A percentile compares a stretch with the other conserved stretches of the same genome.
Conservation (phyloP, 2,329 filamentous ascomycete species). For the Botrytis fabae region DNA sequence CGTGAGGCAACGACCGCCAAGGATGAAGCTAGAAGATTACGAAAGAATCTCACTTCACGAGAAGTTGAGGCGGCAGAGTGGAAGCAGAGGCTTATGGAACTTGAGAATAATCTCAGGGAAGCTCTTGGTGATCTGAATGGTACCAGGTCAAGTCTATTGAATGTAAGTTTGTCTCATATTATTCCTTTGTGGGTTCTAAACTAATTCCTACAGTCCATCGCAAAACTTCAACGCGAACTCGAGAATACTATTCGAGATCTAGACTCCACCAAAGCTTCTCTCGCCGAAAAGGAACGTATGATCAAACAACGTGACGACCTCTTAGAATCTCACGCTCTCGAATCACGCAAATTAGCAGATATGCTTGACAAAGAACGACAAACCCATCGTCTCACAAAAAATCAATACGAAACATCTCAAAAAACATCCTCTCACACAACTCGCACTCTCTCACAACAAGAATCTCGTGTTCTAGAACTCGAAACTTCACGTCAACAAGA, state of each 20-base stretch:
- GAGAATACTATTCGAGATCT: conserved; percentile 82
- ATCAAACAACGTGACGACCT: conserved; percentile 87
- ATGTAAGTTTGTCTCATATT: conserved; percentile 50
- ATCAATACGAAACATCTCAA: conserved; percentile 84
- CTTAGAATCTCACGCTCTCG: conserved; percentile 84
- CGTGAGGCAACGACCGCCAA: conserved; percentile 77
- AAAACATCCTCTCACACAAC: conserved; percentile 84
- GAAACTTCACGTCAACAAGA: conserved; percentile 78
- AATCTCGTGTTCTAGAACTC: conserved; percentile 80
- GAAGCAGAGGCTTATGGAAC: conserved; percentile 86
- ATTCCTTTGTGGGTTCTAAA: conserved; percentile 27
- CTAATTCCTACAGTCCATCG: conserved; percentile 63
- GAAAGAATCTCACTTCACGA: conserved; percentile 77
- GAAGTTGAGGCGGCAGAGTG: conserved; percentile 88
- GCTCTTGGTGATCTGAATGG: conserved; percentile 85
- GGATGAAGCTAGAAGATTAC: conserved; percentile 79
- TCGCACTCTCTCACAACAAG: conserved; percentile 82
- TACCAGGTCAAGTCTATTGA: conserved; percentile 80
- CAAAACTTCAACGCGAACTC: conserved; percentile 83
- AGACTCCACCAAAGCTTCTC: conserved; percentile 70
- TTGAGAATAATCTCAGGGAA: conserved; percentile 85
- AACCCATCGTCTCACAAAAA: conserved; percentile 80
- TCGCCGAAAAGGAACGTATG: conserved; percentile 88
- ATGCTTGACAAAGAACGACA: conserved; percentile 89
- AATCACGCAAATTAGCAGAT: conserved; percentile 80